Conservation (phyloP, 257 asterid species). For the Salvia splendens region DNA sequence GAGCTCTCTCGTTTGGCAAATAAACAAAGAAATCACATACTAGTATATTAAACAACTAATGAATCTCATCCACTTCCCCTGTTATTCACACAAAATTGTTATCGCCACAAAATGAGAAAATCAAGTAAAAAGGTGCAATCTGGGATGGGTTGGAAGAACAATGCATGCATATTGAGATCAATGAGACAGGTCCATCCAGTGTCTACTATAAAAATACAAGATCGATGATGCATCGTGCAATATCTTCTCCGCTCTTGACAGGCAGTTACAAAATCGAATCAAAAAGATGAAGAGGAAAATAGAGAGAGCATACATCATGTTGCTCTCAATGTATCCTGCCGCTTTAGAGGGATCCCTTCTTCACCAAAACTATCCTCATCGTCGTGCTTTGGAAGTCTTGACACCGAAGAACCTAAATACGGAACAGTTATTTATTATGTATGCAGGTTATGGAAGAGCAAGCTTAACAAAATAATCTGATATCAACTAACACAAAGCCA, state of each 20-base stretch:
- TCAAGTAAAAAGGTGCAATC: neutral
- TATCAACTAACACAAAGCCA: neutral
- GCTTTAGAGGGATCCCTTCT: conserved; percentile 82
- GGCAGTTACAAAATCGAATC: conserved; percentile 21
- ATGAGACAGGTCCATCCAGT: conserved; percentile 2
- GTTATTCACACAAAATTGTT: neutral
- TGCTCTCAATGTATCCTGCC: conserved; percentile 69
- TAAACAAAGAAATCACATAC: neutral
- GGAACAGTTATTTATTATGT: neutral
- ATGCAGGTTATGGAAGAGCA: neutral
- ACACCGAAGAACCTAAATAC: conserved; percentile 44
- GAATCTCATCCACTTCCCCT: conserved; percentile 10
- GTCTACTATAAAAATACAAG: conserved; percentile 43
- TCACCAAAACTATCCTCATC: conserved; percentile 71
- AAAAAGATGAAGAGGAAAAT: conserved; percentile 4
- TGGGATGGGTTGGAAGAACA: neutral
- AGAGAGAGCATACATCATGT: conserved; percentile 28
- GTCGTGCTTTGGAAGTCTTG: conserved; percentile 51
- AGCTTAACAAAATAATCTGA: neutral
- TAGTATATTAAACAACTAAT: neutral
- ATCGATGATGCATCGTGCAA: conserved; percentile 36
- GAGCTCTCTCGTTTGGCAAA: neutral
- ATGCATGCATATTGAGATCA: too few relatives aligned
- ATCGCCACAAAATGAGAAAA: neutral
- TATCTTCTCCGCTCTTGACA: conserved; percentile 40